These are phyloP conservation scores for Papiliotrema flavescens DNA, from an alignment of 1,284 basidiomycete genomes.

Conservation along the genomic window DNA sequence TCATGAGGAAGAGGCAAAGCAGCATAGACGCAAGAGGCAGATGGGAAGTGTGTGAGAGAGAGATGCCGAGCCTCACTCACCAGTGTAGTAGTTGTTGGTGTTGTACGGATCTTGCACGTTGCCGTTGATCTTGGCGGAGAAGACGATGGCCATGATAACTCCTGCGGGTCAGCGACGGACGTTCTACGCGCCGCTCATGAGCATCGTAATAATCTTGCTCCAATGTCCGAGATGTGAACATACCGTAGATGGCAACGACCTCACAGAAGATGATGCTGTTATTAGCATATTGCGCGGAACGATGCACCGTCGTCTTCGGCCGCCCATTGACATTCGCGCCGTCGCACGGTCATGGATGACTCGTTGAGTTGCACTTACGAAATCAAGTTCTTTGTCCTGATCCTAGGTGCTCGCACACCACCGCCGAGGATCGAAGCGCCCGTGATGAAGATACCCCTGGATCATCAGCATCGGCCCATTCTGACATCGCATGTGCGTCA, in stretches of 20 bases:
- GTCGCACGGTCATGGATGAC: too few relatives aligned
- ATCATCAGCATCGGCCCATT: neutral
- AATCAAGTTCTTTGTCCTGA: conserved; percentile 96
- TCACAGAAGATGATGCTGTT: conserved; percentile 96
- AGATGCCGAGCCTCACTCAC: conserved; percentile 49
- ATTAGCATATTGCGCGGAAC: too few relatives aligned
- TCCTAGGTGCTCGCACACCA: conserved; percentile 89
- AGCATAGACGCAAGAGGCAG: too few relatives aligned
- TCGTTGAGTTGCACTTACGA: conserved; percentile 57
- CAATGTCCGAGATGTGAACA: conserved; percentile 37
- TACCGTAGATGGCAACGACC: conserved; percentile 95
- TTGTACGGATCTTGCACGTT: conserved; percentile 71
- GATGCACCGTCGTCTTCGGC: too few relatives aligned
- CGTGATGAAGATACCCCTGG: conserved; percentile 95
- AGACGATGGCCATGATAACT: conserved; percentile 85
- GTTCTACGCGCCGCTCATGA: neutral
- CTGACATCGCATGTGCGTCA: neutral
- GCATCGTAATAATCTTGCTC: neutral
- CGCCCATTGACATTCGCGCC: too few relatives aligned
- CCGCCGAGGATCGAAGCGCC: conserved; percentile 93
- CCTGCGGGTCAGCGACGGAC: conserved; percentile 48
- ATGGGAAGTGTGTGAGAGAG: neutral
- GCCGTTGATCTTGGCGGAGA: conserved; percentile 69
- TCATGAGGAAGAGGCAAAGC: too few relatives aligned
- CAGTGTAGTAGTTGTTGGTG: conserved; percentile 82